A percentile compares a stretch with the other conserved stretches of the same genome.
These are phyloP conservation scores for Stereum hirsutum DNA, from an alignment of 1,284 basidiomycete species.

Conservation along the genomic window DNA sequence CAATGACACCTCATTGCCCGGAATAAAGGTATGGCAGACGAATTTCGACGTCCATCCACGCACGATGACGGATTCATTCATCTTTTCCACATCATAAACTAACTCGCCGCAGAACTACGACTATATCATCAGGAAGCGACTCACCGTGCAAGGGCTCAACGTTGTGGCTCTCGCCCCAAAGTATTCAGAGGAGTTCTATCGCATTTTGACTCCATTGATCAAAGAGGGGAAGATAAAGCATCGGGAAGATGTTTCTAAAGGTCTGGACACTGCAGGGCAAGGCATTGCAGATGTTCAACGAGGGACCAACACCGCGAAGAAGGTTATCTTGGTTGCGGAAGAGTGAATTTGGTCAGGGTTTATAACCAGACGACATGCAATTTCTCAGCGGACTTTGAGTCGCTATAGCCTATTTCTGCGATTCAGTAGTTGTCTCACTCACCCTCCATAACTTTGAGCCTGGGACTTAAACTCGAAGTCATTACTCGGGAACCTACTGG, in stretches of 20 bases:
- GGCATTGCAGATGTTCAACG: slow-evolving; percentile 43
- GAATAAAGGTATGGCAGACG: background rate
- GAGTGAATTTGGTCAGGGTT: too few relatives aligned
- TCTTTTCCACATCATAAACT: background rate
- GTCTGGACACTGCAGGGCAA: slow-evolving; percentile 42
- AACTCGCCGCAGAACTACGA: slow-evolving; percentile 14
- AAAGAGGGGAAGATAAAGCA: slow-evolving; percentile 52
- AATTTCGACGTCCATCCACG: background rate
- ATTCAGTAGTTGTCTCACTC: too few relatives aligned
- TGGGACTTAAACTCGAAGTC: too few relatives aligned
- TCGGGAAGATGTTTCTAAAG: slow-evolving; percentile 40
- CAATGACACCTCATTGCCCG: background rate
- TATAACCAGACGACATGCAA: too few relatives aligned
- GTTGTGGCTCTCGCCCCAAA: slow-evolving; percentile 29
- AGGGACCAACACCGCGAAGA: slow-evolving; percentile 53
- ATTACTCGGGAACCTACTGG: too few relatives aligned
- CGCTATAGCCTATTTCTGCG: too few relatives aligned
- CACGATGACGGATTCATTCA: background rate
- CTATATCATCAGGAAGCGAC: slow-evolving; percentile 37
- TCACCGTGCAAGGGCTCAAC: slow-evolving; percentile 54
- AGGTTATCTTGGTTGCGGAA: slow-evolving; percentile 39
- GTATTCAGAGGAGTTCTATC: slow-evolving; percentile 36
- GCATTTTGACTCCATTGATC: slow-evolving; percentile 38
- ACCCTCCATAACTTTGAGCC: too few relatives aligned
- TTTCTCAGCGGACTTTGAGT: too few relatives aligned